A percentile compares a stretch with the other conserved stretches of the same genome.
Evolutionary conservation across 2,329 filamentous ascomycete species (phyloP).

Genomic region (Monosporascus sp.): DNA sequence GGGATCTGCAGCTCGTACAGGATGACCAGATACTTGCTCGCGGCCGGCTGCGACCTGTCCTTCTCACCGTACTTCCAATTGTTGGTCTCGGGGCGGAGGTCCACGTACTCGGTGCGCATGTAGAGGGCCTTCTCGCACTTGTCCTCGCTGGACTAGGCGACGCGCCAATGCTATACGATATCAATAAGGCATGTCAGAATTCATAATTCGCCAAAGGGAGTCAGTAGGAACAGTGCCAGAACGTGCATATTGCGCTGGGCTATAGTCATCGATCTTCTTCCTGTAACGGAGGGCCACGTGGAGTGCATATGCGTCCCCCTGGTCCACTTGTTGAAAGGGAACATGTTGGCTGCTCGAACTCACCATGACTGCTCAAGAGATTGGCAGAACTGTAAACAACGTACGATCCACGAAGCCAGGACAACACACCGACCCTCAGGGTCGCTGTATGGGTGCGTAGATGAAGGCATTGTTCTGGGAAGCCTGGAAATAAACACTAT

Average conservation of each 20-base stretch:
- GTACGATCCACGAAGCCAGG: not conserved
- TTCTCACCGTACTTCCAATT: not conserved
- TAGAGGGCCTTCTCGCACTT: not conserved
- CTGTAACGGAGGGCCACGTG: not conserved
- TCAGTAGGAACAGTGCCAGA: no score
- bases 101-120: not conserved
- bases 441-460: not conserved
- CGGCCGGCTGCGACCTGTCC: not conserved
- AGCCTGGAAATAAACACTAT: not conserved
- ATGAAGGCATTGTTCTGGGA: not conserved
- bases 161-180: not conserved
- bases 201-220: no score
- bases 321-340: not conserved
- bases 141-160: not conserved
- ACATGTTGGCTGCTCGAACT: not conserved
- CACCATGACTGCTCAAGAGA: not conserved
- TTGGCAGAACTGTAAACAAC: not conserved
- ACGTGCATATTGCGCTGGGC: not conserved
- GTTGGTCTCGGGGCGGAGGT: not conserved
- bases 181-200: not conserved
- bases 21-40: not conserved
- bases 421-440: not conserved
- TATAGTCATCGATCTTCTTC: not conserved
- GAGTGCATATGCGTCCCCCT: not conserved
- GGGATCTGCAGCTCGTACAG: not conserved